Evolutionary conservation across 2,329 filamentous ascomycete genomes (phyloP).

Genomic region (Chaetomium globosum): DNA sequence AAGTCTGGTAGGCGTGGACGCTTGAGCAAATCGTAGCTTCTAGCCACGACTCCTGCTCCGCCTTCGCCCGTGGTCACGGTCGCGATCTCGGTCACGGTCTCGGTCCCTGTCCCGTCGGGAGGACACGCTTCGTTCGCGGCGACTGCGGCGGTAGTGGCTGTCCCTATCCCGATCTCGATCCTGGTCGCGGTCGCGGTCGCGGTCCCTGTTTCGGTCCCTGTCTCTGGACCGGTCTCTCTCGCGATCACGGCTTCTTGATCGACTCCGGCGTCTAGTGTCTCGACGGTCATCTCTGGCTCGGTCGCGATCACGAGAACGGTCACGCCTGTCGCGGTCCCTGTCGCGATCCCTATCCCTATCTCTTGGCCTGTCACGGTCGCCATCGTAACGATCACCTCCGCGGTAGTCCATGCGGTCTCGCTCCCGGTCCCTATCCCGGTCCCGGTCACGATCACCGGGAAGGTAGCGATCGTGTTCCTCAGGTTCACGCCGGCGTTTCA

Average conservation of each 20-base stretch:
- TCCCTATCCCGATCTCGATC: constrained; percentile 28
- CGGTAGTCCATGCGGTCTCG: neutral
- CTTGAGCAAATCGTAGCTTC: neutral
- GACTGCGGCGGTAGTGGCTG: constrained; percentile 16
- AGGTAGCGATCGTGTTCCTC: constrained; percentile 25
- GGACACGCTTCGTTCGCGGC: constrained; percentile 25
- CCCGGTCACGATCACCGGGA: constrained; percentile 31
- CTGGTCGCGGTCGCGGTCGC: constrained; percentile 22
- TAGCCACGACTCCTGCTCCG: constrained; percentile 39
- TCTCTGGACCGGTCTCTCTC: constrained; percentile 24
- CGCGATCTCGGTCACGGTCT: constrained; percentile 31
- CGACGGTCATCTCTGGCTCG: constrained; percentile 22
- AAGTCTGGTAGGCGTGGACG: neutral
- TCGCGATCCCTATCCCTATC: constrained; percentile 24
- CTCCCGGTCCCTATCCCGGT: constrained; percentile 27
- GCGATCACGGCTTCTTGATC: constrained; percentile 28
- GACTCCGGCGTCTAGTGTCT: constrained; percentile 25
- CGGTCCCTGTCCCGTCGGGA: constrained; percentile 34
- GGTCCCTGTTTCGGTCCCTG: constrained; percentile 22
- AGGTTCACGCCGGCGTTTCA: constrained; percentile 22
- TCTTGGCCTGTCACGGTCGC: constrained; percentile 18
- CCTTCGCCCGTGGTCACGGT: constrained; percentile 40
- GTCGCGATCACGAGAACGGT: constrained; percentile 18
- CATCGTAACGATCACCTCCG: constrained; percentile 7
- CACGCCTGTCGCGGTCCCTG: constrained; percentile 25